phyloP scores from a whole-genome alignment of 208 protist genomes.

The Leptomonas seymouri region DNA sequence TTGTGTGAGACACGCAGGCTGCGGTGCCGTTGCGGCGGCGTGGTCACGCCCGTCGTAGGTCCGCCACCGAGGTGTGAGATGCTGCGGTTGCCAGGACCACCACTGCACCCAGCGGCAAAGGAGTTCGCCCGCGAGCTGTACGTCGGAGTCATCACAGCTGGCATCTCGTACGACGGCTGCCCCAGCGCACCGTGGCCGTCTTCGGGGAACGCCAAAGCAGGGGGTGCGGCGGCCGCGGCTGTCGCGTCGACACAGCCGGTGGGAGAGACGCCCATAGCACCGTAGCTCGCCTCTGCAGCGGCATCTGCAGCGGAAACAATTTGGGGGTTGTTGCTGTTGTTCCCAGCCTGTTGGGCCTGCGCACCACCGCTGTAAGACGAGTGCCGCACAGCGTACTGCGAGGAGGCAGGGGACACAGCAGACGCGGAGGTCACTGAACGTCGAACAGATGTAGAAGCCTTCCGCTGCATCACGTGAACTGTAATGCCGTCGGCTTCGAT shows the following conservation, averaged over 20 bases:
- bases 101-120: not conserved
- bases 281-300: conserved; percentile 8
- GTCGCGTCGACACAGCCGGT: conserved; percentile 12
- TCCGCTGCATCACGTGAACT: conserved; percentile 28
- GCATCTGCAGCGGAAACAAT: not conserved
- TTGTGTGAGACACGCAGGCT: conserved; percentile 26
- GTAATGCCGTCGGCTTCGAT: conserved; percentile 23
- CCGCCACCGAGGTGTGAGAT: not conserved
- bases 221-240: not conserved
- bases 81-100: not conserved
- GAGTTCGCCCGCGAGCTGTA: not conserved
- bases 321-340: not conserved
- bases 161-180: conserved; percentile 1
- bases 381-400: not conserved
- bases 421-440: not conserved
- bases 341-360: not conserved
- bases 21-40: conserved; percentile 8
- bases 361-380: not conserved
- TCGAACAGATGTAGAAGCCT: conserved; percentile 9
- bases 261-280: conserved; percentile 21
- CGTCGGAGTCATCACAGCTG: not conserved
- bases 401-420: not conserved
- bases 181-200: not conserved
- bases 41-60: not conserved
- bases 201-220: not conserved